phyloP scores from a whole-genome alignment of 2,329 filamentous ascomycete species.

The Xylariaceae sp. region DNA sequence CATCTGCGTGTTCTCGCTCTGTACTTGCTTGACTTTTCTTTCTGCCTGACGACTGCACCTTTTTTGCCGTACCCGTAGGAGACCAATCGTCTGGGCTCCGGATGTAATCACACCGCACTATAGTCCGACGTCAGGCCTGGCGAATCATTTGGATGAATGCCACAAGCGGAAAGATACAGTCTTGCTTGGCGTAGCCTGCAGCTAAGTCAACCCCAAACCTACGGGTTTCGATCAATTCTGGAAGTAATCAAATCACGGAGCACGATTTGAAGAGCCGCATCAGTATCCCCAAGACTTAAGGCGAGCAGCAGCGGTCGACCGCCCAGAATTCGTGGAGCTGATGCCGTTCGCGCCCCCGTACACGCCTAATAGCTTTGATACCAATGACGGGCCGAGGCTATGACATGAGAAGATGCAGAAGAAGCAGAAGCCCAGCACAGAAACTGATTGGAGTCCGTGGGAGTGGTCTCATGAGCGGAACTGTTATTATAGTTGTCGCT shows the following conservation, averaged over 20 bases:
- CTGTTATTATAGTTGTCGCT: slow-evolving; percentile 22
- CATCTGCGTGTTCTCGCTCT: slow-evolving; percentile 6
- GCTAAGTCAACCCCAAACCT: slow-evolving; percentile 7
- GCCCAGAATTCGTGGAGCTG: slow-evolving; percentile 18
- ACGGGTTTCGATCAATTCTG: no score
- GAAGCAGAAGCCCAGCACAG: slow-evolving; percentile 16
- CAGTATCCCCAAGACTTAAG: slow-evolving; percentile 21
- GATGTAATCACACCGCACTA: slow-evolving; percentile 2
- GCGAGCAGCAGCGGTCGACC: slow-evolving; percentile 18
- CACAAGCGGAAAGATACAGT: background rate
- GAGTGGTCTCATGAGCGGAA: slow-evolving; percentile 22
- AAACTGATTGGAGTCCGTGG: slow-evolving; percentile 21
- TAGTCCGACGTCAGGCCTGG: background rate
- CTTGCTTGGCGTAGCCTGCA: slow-evolving; percentile 4
- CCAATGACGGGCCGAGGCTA: slow-evolving; percentile 20
- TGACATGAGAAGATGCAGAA: slow-evolving; percentile 31
- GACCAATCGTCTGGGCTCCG: slow-evolving; percentile 4
- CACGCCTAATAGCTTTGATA: slow-evolving; percentile 14
- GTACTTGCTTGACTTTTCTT: slow-evolving; percentile 2
- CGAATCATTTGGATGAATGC: slow-evolving; percentile 1
- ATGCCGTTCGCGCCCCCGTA: slow-evolving; percentile 16
- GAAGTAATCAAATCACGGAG: no score
- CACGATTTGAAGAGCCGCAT: slow-evolving; percentile 23
- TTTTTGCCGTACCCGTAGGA: slow-evolving; percentile 1
- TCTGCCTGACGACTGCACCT: slow-evolving; percentile 5